phyloP scores from a whole-genome alignment of 371 early-diverging fungal species.

The Rhizomucor pusillus region DNA sequence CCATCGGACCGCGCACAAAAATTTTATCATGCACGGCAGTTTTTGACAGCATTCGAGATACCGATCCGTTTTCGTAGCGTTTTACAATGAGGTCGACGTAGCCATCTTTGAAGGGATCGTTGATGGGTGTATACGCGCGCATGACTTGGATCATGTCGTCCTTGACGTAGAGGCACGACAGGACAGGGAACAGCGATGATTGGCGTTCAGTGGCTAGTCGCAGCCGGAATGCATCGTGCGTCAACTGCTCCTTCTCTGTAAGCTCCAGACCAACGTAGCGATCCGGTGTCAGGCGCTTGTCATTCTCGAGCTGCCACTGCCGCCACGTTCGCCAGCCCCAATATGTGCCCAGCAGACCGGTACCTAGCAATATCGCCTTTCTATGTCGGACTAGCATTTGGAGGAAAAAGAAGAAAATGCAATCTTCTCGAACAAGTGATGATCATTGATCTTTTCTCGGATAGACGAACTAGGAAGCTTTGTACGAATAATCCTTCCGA shows the following conservation, averaged over 20 bases:
- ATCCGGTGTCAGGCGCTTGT: slow-evolving; percentile 21
- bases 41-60: slow-evolving; percentile 47
- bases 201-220: slow-evolving; percentile 24
- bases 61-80: slow-evolving; percentile 53
- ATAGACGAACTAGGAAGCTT: no score
- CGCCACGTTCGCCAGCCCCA: slow-evolving; percentile 2
- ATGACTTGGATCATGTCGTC: slow-evolving; percentile 70
- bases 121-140: slow-evolving; percentile 64
- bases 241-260: slow-evolving; percentile 23
- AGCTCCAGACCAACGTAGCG: slow-evolving; percentile 27
- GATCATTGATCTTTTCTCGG: no score
- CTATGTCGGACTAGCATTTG: not conserved
- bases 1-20: slow-evolving; percentile 62
- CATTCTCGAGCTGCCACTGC: slow-evolving; percentile 7
- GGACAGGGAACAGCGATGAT: slow-evolving; percentile 29
- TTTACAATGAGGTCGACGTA: slow-evolving; percentile 64
- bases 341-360: not conserved
- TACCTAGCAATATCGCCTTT: not conserved
- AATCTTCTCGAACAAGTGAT: not conserved
- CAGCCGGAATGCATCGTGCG: slow-evolving; percentile 32
- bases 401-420: not conserved
- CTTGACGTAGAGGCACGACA: slow-evolving; percentile 59
- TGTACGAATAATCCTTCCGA: no score
- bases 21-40: slow-evolving; percentile 41
- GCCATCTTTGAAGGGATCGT: slow-evolving; percentile 43